Conservation (phyloP, 371 early-diverging fungal species). For the Rhizopus stolonifer region DNA sequence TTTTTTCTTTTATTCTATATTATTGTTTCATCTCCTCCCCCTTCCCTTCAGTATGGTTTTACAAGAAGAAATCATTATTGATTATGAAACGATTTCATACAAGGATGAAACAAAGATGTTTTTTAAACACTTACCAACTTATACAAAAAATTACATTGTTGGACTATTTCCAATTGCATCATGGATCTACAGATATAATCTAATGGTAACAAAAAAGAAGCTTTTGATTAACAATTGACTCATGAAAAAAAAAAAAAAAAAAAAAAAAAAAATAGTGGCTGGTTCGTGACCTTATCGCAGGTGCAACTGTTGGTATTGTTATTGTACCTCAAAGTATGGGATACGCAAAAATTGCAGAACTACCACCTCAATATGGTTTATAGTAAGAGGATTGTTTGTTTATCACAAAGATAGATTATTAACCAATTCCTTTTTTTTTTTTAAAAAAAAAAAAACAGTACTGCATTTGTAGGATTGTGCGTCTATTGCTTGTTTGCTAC, state of each 20-base stretch:
- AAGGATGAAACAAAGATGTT: slow-evolving; percentile 25
- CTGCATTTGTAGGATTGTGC: slow-evolving; percentile 72
- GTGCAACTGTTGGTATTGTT: slow-evolving; percentile 82
- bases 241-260: too few species aligned
- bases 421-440: too few species aligned
- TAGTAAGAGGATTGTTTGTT: slow-evolving; percentile 76
- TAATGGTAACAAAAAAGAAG: slow-evolving; percentile 44
- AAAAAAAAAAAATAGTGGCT: too few species aligned
- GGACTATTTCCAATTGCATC: slow-evolving; percentile 62
- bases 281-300: slow-evolving; percentile 81
- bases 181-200: slow-evolving; percentile 79
- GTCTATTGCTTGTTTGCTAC: slow-evolving; percentile 82
- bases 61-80: slow-evolving; percentile 32
- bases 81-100: slow-evolving; percentile 30
- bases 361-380: slow-evolving; percentile 83
- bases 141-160: slow-evolving; percentile 30
- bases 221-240: slow-evolving; percentile 5
- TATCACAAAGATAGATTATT: too few species aligned
- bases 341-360: slow-evolving; percentile 80
- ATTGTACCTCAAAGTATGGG: slow-evolving; percentile 86
- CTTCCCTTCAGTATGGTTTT: not conserved
- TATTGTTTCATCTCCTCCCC: not conserved
- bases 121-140: slow-evolving; percentile 25
- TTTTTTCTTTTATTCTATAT: not conserved
- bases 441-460: too few species aligned